Conservation (phyloP, 2,329 filamentous ascomycete species). For the Ramularia endophylla region DNA sequence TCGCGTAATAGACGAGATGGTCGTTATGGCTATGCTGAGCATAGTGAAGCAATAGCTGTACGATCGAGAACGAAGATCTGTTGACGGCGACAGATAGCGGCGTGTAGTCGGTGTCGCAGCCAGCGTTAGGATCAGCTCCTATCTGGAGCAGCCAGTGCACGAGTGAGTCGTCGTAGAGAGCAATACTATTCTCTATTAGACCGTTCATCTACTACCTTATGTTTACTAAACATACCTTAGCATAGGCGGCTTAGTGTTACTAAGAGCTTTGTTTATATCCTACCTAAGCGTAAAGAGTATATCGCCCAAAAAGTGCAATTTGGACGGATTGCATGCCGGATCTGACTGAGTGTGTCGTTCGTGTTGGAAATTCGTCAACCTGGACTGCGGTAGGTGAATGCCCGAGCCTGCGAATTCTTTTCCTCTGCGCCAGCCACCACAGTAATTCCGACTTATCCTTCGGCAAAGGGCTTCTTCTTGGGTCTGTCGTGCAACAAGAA, state of each 20-base stretch:
- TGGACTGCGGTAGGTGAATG: no score
- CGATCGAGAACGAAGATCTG: not conserved
- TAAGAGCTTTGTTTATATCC: constrained; percentile 6
- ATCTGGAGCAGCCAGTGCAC: constrained; percentile 3
- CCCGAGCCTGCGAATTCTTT: no score
- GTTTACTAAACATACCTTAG: constrained; percentile 5
- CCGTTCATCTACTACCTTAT: no score
- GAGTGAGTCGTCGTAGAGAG: constrained; percentile 6
- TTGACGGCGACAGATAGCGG: constrained; percentile 7
- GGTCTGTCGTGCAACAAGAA: no score
- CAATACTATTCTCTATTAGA: constrained; percentile 3
- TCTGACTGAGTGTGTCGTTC: no score
- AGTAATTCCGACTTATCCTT: no score
- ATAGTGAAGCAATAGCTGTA: constrained; percentile 4
- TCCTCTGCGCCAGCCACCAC: no score
- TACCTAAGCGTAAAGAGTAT: constrained; percentile 8
- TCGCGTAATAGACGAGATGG: constrained; percentile 7
- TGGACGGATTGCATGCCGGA: no score
- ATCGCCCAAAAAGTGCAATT: no score
- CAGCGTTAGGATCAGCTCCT: constrained; percentile 8
- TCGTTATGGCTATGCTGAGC: constrained; percentile 7
- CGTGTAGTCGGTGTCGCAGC: constrained; percentile 6
- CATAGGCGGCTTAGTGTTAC: constrained; percentile 8
- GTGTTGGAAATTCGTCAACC: no score
- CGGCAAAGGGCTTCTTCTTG: no score